A percentile compares a stretch with the other conserved stretches of the same genome.
Conservation (phyloP, 345 rosid genomes). For the Hibiscus mutabilis region DNA sequence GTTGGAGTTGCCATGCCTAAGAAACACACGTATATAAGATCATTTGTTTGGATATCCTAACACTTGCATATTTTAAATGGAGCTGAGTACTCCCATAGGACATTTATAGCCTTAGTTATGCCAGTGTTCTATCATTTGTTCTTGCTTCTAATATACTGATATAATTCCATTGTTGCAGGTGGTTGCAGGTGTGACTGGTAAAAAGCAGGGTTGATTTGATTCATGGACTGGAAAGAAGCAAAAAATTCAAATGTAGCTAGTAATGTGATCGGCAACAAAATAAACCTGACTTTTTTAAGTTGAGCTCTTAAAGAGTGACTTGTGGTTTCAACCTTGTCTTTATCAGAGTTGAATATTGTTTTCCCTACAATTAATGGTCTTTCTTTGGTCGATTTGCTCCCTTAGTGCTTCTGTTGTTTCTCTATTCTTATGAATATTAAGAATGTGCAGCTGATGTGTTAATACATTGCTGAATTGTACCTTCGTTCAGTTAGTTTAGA, state of each 20-base stretch:
- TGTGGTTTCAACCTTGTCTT: conserved; percentile 7
- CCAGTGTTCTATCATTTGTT: neutral
- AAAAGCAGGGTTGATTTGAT: conserved; percentile 38
- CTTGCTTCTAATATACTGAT: neutral
- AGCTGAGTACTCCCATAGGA: neutral
- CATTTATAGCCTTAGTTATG: neutral
- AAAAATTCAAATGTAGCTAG: conserved; percentile 5
- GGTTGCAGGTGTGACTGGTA: conserved; percentile 80
- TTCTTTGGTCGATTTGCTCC: neutral
- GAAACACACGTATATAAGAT: neutral
- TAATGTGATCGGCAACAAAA: conserved; percentile 22
- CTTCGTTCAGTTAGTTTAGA: neutral
- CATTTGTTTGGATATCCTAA: neutral
- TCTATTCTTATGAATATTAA: neutral
- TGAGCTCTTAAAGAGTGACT: neutral
- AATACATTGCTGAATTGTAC: neutral
- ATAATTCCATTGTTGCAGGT: conserved; percentile 39
- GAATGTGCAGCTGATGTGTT: neutral
- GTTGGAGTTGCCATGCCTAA: neutral
- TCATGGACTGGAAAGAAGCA: conserved; percentile 4
- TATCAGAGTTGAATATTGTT: neutral
- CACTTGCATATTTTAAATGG: neutral
- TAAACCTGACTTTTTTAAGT: conserved; percentile 28
- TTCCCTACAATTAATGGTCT: neutral
- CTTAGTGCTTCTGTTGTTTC: neutral